These are phyloP conservation scores for Phytophthora pisi DNA, from an alignment of 352 stramenopile species.

Conservation along the genomic window DNA sequence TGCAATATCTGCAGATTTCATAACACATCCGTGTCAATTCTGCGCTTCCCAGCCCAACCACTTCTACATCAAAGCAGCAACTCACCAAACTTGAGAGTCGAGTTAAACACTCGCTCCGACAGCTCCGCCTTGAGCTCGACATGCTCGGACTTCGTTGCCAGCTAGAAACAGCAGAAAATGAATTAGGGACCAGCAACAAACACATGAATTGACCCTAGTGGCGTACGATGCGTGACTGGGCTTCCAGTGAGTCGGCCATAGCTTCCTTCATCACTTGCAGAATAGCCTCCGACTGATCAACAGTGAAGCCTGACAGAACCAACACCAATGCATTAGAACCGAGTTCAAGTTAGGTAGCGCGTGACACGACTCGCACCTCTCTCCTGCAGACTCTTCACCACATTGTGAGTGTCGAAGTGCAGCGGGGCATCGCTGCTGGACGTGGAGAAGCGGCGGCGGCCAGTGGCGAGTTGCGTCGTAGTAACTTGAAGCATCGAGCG, in stretches of 20 bases:
- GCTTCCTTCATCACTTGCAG: conserved; percentile 82
- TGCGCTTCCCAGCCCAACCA: not conserved
- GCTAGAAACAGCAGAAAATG: conserved; percentile 30
- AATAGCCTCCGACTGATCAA: conserved; percentile 77
- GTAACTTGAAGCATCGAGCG: conserved; percentile 18
- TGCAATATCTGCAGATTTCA: conserved; percentile 67
- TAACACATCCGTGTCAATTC: conserved; percentile 3
- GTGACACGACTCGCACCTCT: conserved; percentile 48
- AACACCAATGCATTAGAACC: conserved; percentile 2
- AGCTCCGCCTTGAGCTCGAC: conserved; percentile 86
- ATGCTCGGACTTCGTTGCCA: conserved; percentile 88
- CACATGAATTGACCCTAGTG: not conserved
- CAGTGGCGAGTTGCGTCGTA: conserved; percentile 2
- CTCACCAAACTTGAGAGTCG: conserved; percentile 88
- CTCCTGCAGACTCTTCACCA: conserved; percentile 76
- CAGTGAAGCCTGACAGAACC: conserved; percentile 59
- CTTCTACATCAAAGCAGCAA: not conserved
- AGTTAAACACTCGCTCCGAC: conserved; percentile 89
- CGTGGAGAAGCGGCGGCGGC: conserved; percentile 28
- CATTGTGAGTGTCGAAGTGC: conserved; percentile 64
- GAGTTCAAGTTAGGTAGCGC: not conserved
- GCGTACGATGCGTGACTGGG: conserved; percentile 72
- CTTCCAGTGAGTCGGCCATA: conserved; percentile 79
- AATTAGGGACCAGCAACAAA: no score
- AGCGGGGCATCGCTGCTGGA: conserved; percentile 26